Percentiles rank a stretch among this genome's conserved stretches.
Evolutionary conservation across 805 yeast genomes (phyloP).

Genomic region (Clavispora carvajalis): DNA sequence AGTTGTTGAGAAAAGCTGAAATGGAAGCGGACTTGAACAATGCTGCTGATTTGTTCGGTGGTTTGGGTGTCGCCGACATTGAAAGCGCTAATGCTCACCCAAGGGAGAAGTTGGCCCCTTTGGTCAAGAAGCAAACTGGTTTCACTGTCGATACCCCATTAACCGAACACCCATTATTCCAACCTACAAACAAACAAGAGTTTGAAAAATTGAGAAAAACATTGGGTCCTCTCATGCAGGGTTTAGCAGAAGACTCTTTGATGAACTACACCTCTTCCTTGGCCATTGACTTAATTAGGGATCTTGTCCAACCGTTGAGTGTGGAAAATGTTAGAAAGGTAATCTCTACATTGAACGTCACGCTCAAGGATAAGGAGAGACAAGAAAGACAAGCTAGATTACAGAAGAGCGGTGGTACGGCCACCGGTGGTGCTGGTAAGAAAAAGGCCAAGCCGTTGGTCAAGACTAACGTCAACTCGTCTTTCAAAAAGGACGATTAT

Average conservation of each 20-base stretch:
- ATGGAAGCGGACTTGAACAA: constrained; percentile 80
- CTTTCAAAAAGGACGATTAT: constrained; percentile 59
- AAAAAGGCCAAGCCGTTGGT: constrained; percentile 83
- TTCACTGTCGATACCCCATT: constrained; percentile 57
- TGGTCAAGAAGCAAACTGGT: constrained; percentile 26
- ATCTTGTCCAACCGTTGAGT: constrained; percentile 72
- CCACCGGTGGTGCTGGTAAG: constrained; percentile 92
- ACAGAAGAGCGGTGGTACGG: constrained; percentile 76
- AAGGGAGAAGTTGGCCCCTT: constrained; percentile 41
- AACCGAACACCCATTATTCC: constrained; percentile 74
- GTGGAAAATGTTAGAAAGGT: constrained; percentile 83
- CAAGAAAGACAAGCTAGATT: constrained; percentile 86
- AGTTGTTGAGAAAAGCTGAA: constrained; percentile 74
- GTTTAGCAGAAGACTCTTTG: constrained; percentile 54
- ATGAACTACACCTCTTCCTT: constrained; percentile 68
- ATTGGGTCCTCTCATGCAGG: constrained; percentile 54
- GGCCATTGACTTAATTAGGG: constrained; percentile 83
- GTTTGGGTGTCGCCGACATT: constrained; percentile 46
- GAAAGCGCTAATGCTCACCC: constrained; percentile 46
- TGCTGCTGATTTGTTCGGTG: constrained; percentile 89
- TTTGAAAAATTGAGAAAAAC: constrained; percentile 70
- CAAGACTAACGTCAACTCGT: constrained; percentile 48
- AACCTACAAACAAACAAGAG: constrained; percentile 75
- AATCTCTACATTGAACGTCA: constrained; percentile 74
- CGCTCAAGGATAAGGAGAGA: constrained; percentile 78